Percentiles rank a stretch among this genome's conserved stretches.
phyloP scores from a whole-genome alignment of 2,329 filamentous ascomycete genomes.

The Exutisphaerella laricina region DNA sequence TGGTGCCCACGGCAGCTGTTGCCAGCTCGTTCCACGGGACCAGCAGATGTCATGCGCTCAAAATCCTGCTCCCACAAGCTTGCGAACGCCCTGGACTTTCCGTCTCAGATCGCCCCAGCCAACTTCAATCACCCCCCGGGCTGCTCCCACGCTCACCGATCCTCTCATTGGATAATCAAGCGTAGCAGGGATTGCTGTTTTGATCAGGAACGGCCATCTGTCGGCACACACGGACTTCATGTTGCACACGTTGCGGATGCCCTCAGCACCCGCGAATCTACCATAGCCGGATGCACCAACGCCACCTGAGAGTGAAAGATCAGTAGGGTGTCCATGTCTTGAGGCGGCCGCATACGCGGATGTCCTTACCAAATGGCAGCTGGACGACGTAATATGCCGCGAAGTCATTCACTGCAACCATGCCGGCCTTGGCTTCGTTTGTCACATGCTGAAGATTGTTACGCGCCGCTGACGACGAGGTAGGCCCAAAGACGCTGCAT shows the following conservation, averaged over 20 bases:
- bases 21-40: too few relatives aligned
- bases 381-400: slow-evolving; percentile 86
- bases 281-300: slow-evolving; percentile 85
- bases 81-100: slow-evolving; percentile 38
- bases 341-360: too few relatives aligned
- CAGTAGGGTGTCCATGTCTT: too few relatives aligned
- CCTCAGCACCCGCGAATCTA: slow-evolving; percentile 86
- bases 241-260: slow-evolving; percentile 78
- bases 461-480: slow-evolving; percentile 41
- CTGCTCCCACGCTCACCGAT: slow-evolving; percentile 39
- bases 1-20: too few relatives aligned
- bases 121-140: slow-evolving; percentile 44
- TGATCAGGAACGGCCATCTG: slow-evolving; percentile 50
- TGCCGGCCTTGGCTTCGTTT: slow-evolving; percentile 67
- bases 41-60: too few relatives aligned
- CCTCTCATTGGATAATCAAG: slow-evolving; percentile 70
- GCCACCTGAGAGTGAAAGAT: too few relatives aligned
- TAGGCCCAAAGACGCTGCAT: slow-evolving; percentile 74
- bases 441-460: slow-evolving; percentile 61
- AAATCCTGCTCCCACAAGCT: slow-evolving; percentile 28
- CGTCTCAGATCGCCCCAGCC: slow-evolving; percentile 43
- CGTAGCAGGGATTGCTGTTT: slow-evolving; percentile 73
- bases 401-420: slow-evolving; percentile 96
- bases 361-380: slow-evolving; percentile 80
- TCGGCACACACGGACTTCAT: slow-evolving; percentile 81